phyloP scores from a whole-genome alignment of 2,329 filamentous ascomycete species.

The Elsinoe perseae region DNA sequence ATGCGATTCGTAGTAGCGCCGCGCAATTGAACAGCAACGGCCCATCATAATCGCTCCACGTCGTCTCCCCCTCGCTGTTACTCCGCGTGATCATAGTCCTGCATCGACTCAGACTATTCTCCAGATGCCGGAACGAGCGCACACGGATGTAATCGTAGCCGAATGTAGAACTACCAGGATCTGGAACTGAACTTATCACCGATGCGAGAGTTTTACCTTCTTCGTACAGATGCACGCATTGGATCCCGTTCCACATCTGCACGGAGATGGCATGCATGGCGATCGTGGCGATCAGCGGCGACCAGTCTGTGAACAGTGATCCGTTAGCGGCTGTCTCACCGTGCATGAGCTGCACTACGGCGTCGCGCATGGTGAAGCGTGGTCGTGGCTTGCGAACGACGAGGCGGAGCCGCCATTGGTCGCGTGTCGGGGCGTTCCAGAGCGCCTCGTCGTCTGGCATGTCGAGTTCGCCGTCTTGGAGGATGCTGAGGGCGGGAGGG shows the following conservation, averaged over 20 bases:
- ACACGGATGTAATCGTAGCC: conserved; percentile 11
- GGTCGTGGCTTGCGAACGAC: conserved; percentile 10
- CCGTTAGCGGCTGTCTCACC: conserved; percentile 10
- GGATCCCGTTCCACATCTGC: conserved; percentile 31
- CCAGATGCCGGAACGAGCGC: conserved; percentile 18
- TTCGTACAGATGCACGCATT: conserved; percentile 28
- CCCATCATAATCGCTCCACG: conserved; percentile 24
- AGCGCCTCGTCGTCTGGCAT: conserved; percentile 28
- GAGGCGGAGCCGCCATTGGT: conserved; percentile 17
- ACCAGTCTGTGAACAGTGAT: conserved; percentile 16
- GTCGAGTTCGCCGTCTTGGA: conserved; percentile 31
- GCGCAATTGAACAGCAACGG: conserved; percentile 31
- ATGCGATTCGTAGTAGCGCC: conserved; percentile 29
- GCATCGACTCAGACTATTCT: conserved; percentile 26
- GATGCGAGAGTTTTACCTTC: conserved; percentile 9
- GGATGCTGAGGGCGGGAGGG: conserved; percentile 28
- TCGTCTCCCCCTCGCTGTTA: conserved; percentile 16
- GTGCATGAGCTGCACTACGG: conserved; percentile 10
- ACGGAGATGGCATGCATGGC: conserved; percentile 32
- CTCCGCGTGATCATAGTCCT: conserved; percentile 19
- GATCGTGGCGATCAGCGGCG: conserved; percentile 28
- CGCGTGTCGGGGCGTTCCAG: conserved; percentile 28
- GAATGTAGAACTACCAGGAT: not conserved
- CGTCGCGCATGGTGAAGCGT: conserved; percentile 13
- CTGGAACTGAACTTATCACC: not conserved